Conservation (phyloP, 805 yeast genomes). For the Yarrowia bubula region DNA sequence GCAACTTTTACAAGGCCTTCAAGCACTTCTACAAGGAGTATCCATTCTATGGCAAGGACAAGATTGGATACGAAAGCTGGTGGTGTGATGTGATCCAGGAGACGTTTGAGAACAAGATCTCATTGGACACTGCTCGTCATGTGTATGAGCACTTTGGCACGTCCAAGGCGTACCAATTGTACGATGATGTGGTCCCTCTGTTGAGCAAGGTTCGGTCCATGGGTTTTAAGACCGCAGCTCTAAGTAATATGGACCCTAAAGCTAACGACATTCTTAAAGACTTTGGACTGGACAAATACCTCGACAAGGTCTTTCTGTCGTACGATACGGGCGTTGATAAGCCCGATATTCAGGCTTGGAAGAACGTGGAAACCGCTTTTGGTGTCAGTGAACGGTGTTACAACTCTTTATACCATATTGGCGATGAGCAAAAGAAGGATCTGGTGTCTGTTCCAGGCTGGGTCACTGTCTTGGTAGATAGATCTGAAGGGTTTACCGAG, state of each 20-base stretch:
- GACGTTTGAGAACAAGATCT: background rate
- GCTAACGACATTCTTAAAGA: background rate
- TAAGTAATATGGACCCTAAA: constrained; percentile 15
- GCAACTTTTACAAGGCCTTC: background rate
- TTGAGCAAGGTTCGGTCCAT: background rate
- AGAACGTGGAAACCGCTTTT: background rate
- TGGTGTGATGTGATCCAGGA: constrained; percentile 5
- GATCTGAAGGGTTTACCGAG: background rate
- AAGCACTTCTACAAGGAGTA: background rate
- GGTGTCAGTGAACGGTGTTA: background rate
- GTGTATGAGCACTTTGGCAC: constrained; percentile 1
- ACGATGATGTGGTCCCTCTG: constrained; percentile 3
- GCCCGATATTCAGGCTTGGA: constrained; percentile 3
- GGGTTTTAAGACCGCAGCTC: background rate
- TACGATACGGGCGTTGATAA: constrained; percentile 8
- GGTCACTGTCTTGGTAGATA: background rate
- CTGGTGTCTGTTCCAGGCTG: constrained; percentile 2
- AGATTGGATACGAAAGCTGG: background rate
- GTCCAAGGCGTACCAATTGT: background rate
- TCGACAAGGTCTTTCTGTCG: background rate
- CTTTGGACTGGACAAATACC: background rate
- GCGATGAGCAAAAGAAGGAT: constrained; percentile 8
- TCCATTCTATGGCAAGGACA: background rate
- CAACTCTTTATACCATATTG: constrained; percentile 10
- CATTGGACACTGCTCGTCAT: background rate